phyloP scores from a whole-genome alignment of 2,329 filamentous ascomycete species.

The Gliomastix tumulicola region DNA sequence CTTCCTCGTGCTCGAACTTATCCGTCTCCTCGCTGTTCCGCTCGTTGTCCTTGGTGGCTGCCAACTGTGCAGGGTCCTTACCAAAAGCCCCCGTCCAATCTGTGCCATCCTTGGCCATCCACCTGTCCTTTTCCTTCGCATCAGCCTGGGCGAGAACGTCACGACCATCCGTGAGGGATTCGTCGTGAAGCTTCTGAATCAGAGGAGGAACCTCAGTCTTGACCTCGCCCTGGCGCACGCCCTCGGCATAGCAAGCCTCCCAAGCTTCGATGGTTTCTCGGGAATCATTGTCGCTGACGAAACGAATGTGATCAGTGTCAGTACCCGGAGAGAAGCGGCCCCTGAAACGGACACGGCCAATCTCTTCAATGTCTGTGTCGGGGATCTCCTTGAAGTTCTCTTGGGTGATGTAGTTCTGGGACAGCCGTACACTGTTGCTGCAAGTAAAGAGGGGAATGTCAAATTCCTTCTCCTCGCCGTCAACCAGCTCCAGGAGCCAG shows the following conservation, averaged over 20 bases:
- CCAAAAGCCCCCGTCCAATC: slow-evolving; percentile 89
- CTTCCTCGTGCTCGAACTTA: slow-evolving; percentile 22
- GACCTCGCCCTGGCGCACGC: slow-evolving; percentile 68
- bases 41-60: slow-evolving; percentile 23
- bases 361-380: slow-evolving; percentile 68
- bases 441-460: slow-evolving; percentile 91
- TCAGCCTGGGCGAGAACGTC: slow-evolving; percentile 71
- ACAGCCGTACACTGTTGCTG: slow-evolving; percentile 64
- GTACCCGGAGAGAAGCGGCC: slow-evolving; percentile 85
- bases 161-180: slow-evolving; percentile 70
- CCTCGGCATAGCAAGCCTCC: slow-evolving; percentile 86
- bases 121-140: slow-evolving; percentile 66
- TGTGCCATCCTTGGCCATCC: slow-evolving; percentile 71
- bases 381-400: slow-evolving; percentile 64
- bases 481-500: slow-evolving; percentile 80
- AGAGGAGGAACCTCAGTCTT: slow-evolving; percentile 64
- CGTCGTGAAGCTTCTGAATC: slow-evolving; percentile 71
- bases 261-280: slow-evolving; percentile 92
- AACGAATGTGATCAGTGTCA: slow-evolving; percentile 76
- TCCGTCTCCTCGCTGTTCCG: slow-evolving; percentile 30
- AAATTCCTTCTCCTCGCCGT: slow-evolving; percentile 70
- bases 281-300: slow-evolving; percentile 79
- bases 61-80: slow-evolving; percentile 55
- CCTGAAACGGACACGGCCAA: slow-evolving; percentile 75
- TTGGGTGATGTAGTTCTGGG: slow-evolving; percentile 88